Evolutionary conservation across 306 rosid species (phyloP).

Genomic region (Rosa rugosa): DNA sequence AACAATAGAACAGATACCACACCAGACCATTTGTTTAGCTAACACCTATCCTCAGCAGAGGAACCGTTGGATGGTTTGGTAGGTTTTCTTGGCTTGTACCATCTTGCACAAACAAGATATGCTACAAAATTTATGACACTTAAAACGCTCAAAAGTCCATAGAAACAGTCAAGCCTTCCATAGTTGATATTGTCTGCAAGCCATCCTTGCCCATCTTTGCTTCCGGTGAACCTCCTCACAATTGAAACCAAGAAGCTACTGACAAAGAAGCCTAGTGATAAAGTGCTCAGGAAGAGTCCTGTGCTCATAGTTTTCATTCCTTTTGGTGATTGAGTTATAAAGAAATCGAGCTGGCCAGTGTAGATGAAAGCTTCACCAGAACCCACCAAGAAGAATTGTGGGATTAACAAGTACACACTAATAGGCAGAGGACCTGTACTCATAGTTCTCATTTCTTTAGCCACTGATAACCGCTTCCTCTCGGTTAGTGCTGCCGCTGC

Average conservation of each 20-base stretch:
- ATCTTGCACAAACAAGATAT: conserved; percentile 51
- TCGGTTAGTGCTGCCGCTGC: conserved; percentile 62
- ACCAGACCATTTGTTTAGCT: conserved; percentile 2
- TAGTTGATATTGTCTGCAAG: conserved; percentile 67
- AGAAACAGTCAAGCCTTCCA: conserved; percentile 85
- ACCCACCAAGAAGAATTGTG: conserved; percentile 85
- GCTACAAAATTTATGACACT: conserved; percentile 60
- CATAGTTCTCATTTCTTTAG: conserved; percentile 29
- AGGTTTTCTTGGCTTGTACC: conserved; percentile 60
- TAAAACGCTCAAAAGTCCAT: conserved; percentile 59
- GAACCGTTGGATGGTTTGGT: conserved; percentile 33
- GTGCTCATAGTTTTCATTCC: conserved; percentile 99
- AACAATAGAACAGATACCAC: neutral
- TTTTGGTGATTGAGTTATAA: conserved; percentile 88
- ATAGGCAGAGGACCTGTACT: conserved; percentile 45
- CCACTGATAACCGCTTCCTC: conserved; percentile 58
- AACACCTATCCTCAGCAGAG: conserved; percentile 41
- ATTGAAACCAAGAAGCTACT: conserved; percentile 80
- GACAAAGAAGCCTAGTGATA: conserved; percentile 80
- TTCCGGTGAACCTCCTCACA: conserved; percentile 57
- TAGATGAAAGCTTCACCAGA: conserved; percentile 96
- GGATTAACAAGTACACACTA: conserved; percentile 73
- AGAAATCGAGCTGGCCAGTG: conserved; percentile 95
- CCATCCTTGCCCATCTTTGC: conserved; percentile 69
- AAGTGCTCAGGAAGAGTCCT: conserved; percentile 78